phyloP scores from a whole-genome alignment of 176 grass and related monocot species.

The Oryza coarctata region DNA sequence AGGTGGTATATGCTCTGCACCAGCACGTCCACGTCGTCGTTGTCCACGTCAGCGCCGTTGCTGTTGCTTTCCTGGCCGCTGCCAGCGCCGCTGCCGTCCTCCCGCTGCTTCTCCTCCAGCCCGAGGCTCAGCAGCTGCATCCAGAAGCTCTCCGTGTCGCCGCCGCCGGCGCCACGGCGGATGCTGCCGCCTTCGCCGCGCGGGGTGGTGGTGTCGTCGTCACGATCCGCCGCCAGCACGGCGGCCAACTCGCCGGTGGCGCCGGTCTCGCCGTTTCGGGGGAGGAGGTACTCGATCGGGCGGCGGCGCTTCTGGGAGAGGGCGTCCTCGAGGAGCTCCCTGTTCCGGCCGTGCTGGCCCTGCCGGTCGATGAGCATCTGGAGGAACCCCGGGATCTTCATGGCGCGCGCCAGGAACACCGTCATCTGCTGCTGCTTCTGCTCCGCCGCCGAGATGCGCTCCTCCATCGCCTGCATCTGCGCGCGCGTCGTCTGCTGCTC shows the following conservation, averaged over 20 bases:
- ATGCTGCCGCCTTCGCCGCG: background rate
- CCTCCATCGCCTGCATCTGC: conserved; percentile 73
- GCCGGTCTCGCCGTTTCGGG: conserved; percentile 25
- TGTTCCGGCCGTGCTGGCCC: conserved; percentile 37
- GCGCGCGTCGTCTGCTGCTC: conserved; percentile 76
- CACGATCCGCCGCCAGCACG: no score
- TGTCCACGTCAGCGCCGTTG: conserved; percentile 30
- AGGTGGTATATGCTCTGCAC: conserved; percentile 71
- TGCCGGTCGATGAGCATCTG: conserved; percentile 49
- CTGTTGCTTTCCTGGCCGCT: background rate
- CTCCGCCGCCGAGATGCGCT: conserved; percentile 66
- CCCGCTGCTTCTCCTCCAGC: conserved; percentile 30
- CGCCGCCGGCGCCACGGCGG: background rate
- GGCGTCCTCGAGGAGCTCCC: conserved; percentile 68
- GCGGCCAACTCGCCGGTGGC: no score
- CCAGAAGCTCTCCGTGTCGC: conserved; percentile 78
- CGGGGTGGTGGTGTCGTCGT: background rate
- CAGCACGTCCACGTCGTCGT: conserved; percentile 50
- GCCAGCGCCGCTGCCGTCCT: background rate
- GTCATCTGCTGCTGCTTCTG: conserved; percentile 86
- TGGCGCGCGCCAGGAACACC: conserved; percentile 72
- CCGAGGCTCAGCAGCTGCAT: conserved; percentile 65
- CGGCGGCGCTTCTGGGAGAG: conserved; percentile 78
- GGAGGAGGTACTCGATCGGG: conserved; percentile 54
- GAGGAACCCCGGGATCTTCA: conserved; percentile 70